Base-by-base conservation (phyloP, 495 filamentous ascomycete species). In the Hyaloscypha finlandica region DNA sequence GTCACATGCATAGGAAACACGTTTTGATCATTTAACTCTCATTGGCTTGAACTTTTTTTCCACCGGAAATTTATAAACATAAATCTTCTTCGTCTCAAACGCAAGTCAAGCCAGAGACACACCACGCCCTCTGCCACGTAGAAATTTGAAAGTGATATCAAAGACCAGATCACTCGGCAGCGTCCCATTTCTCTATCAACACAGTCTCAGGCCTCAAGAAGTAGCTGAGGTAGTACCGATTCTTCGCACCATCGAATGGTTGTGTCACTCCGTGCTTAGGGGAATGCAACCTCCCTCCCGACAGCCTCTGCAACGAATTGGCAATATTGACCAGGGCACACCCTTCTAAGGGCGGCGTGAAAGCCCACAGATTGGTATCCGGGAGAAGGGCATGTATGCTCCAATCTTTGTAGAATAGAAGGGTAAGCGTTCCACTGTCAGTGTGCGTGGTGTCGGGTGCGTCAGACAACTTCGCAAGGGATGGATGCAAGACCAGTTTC, bases 271-370 rank as follows among this genome's bases (percentile, higher is more conserved):
- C 67, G 67, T 77, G 76, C 14, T 65, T 52, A 42, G 68, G 71
- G 6, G 73, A 74, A 33, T 68, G 68, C 19, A 77, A 62, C 32
- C 61, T 65, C 19, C 67, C 67, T 12, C 67, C 74, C 14, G 73
- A 74, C 39, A 74, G 54, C 25, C 53, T 55, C 65, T 74, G 69
- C 33, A 78, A 56, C 48, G 73, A 67, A 62, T 78, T 64, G 19
- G 64, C 76, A 39, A 78, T 37, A 63, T 78, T 78, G 54, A 78
- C 61, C 35, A 77, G 32, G 29, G 68, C 72, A 61, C 71, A 72
- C 22, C 64, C 67, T 33, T 62, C 53, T 9, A 59, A n/a, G 19
- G 42, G 48, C 14, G 59, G 52, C 22, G 53, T 59, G 56, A 63
- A 68, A 53, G 48, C 59, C 66, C 66, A 68, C 19, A 63, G 58